Evolutionary conservation across 495 filamentous ascomycete species (phyloP).

Genomic region (Penicillium soppii): DNA sequence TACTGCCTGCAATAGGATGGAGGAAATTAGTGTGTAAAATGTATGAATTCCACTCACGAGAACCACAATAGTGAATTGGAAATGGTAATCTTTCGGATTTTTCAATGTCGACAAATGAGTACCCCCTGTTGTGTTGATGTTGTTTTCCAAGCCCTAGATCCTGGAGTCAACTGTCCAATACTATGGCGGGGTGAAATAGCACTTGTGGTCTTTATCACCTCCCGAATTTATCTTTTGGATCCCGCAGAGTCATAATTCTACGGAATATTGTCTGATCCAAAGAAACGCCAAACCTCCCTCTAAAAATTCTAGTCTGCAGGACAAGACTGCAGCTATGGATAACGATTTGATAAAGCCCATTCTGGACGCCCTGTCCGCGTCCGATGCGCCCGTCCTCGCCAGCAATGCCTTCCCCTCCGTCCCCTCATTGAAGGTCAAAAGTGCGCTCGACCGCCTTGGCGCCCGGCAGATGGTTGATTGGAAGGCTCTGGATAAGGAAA

Average conservation of each 20-base stretch:
- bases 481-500: slow-evolving; percentile 76
- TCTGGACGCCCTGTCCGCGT: slow-evolving; percentile 63
- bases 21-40: no score
- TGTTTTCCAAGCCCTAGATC: not conserved
- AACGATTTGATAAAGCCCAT: slow-evolving; percentile 64
- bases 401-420: slow-evolving; percentile 72
- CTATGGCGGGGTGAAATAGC: slow-evolving; percentile 27
- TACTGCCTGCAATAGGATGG: no score
- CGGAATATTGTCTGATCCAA: slow-evolving; percentile 16
- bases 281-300: slow-evolving; percentile 14
- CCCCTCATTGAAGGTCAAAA: slow-evolving; percentile 73
- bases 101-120: no score
- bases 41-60: no score
- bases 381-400: slow-evolving; percentile 66
- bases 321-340: slow-evolving; percentile 47
- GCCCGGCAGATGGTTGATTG: slow-evolving; percentile 85
- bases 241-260: slow-evolving; percentile 29
- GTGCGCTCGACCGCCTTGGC: slow-evolving; percentile 79
- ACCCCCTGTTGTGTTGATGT: no score
- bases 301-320: slow-evolving; percentile 22
- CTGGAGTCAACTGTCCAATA: not conserved
- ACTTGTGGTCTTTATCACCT: slow-evolving; percentile 16
- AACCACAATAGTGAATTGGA: no score
- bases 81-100: no score
- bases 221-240: slow-evolving; percentile 20